A percentile compares a stretch with the other conserved stretches of the same genome.
These are phyloP conservation scores for Fragaria nilgerrensis DNA, from an alignment of 306 rosid species.

Conservation along the genomic window DNA sequence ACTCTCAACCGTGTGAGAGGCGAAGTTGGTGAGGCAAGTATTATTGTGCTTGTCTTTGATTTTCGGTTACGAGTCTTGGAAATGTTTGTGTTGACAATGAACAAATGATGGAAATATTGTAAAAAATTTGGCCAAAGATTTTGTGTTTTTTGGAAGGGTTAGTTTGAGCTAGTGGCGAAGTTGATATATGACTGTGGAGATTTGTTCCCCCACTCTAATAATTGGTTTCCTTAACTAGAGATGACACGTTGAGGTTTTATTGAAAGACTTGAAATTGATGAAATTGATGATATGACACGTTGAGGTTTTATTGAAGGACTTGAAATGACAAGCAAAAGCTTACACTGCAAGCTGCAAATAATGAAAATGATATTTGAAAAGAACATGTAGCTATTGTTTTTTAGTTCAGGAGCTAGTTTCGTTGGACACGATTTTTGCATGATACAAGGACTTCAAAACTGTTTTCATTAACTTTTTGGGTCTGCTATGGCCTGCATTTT, in stretches of 20 bases:
- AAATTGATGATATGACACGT: no score
- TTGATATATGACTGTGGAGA: background rate
- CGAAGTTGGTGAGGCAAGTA: slow-evolving; percentile 96
- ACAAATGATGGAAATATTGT: background rate
- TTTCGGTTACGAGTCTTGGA: background rate
- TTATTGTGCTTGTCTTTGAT: slow-evolving; percentile 21
- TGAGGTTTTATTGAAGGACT: background rate
- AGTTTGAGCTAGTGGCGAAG: background rate
- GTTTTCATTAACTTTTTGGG: background rate
- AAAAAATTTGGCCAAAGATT: no score
- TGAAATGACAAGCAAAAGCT: background rate
- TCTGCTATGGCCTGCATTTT: background rate
- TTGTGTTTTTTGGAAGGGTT: background rate
- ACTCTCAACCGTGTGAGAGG: slow-evolving; percentile 88
- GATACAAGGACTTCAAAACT: background rate
- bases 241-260: background rate
- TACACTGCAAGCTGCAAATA: background rate
- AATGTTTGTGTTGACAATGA: background rate
- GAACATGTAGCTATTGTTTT: background rate
- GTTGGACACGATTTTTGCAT: background rate
- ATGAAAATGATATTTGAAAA: background rate
- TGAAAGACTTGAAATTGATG: background rate
- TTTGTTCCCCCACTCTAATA: background rate
- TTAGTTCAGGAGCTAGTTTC: slow-evolving; percentile 8
- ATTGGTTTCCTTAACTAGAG: background rate